A percentile compares a stretch with the other conserved stretches of the same genome.
These are phyloP conservation scores for Clarireedia homoeocarpa DNA, from an alignment of 2,329 filamentous ascomycete species.

Conservation along the genomic window DNA sequence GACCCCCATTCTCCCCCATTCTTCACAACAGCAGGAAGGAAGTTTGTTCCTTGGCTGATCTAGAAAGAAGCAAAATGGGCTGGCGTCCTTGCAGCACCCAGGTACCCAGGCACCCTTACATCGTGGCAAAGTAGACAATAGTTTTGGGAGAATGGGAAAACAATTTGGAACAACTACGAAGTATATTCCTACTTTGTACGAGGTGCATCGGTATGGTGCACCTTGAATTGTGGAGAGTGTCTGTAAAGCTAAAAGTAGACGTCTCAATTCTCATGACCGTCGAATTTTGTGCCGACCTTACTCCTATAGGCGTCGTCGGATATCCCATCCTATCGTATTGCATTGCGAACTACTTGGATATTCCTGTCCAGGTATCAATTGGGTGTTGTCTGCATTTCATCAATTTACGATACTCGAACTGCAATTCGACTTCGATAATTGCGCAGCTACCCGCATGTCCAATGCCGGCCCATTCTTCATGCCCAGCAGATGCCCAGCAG, in stretches of 20 bases:
- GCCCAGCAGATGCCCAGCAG: neutral
- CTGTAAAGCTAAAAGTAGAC: neutral
- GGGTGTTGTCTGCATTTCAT: neutral
- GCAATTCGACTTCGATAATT: constrained; percentile 6
- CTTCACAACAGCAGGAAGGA: too few species aligned
- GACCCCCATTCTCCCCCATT: neutral
- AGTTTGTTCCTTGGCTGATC: too few species aligned
- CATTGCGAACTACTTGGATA: neutral
- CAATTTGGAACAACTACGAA: too few species aligned
- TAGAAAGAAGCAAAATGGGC: too few species aligned
- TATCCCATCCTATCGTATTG: neutral
- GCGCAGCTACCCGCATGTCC: neutral
- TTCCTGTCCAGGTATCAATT: neutral
- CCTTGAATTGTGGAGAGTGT: too few species aligned
- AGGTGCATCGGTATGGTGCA: too few species aligned
- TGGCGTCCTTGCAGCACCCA: too few species aligned
- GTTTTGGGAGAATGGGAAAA: too few species aligned
- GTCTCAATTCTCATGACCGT: neutral
- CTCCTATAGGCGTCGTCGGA: neutral
- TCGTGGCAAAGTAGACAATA: too few species aligned
- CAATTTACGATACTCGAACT: neutral
- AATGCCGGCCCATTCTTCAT: neutral
- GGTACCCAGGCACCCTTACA: too few species aligned
- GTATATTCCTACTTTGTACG: too few species aligned
- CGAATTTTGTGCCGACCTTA: neutral